Conservation (phyloP, 768 basidiomycete species). For the Tulasnella sp. region DNA sequence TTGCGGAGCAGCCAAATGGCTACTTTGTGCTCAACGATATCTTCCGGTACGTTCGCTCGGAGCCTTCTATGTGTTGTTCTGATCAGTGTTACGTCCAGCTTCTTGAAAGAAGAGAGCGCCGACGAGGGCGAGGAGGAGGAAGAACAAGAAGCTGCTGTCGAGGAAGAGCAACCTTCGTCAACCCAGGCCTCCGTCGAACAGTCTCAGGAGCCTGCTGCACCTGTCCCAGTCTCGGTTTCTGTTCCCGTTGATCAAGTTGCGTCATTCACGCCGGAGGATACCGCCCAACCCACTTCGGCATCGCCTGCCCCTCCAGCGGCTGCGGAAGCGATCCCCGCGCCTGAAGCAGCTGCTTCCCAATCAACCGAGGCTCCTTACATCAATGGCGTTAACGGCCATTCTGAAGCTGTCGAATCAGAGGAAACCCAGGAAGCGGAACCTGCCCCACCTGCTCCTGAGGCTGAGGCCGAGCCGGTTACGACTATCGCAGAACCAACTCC, state of each 20-base stretch:
- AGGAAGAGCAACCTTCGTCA: constrained; percentile 45
- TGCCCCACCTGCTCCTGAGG: constrained; percentile 34
- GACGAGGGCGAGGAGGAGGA: constrained; percentile 70
- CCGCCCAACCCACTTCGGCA: not conserved
- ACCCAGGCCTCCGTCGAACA: constrained; percentile 37
- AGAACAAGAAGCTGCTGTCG: constrained; percentile 46
- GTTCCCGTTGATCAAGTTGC: constrained; percentile 24
- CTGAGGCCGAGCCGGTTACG: constrained; percentile 43
- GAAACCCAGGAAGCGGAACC: constrained; percentile 21
- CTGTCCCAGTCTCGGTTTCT: constrained; percentile 10
- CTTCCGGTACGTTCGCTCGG: constrained; percentile 58
- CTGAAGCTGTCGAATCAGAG: not conserved
- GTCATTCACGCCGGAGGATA: constrained; percentile 23
- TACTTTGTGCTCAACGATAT: constrained; percentile 99
- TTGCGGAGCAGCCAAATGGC: constrained; percentile 97
- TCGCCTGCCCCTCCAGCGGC: not conserved
- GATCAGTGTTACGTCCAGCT: constrained; percentile 51
- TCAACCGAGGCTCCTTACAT: constrained; percentile 13
- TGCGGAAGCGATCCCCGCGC: not conserved
- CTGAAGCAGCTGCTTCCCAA: not conserved
- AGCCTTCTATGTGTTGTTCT: not conserved
- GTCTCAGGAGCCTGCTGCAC: constrained; percentile 11
- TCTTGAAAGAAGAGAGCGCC: constrained; percentile 92
- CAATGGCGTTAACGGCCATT: constrained; percentile 31
- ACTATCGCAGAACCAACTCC: constrained; percentile 45